Base-by-base conservation (phyloP, 2,329 filamentous ascomycete species). In the Beauveria caledonica region DNA sequence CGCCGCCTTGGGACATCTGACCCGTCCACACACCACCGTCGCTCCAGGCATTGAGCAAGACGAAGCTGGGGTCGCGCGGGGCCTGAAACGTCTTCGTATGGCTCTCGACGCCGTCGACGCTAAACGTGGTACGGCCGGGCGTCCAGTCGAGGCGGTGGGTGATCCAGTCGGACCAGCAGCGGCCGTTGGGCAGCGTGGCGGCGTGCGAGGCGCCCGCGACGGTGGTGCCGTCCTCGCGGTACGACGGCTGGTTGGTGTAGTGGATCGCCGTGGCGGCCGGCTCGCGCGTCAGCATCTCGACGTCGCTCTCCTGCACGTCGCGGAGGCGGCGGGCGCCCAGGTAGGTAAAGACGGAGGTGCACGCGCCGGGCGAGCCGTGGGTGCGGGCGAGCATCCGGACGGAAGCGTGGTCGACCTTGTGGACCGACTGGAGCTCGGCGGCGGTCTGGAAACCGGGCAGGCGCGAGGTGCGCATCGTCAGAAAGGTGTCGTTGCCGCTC, bases 71-170 rank as follows among this genome's bases (percentile, higher is more conserved):
- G 55, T 81, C 78, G 10, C 74, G 73, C 0, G 83, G 83, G 1
- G 80, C 78, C 62, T 82, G 80, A 68, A 84, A 83, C 1, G 73
- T 74, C 63, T 80, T 83, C 11, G 73, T 73, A 2, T 78, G 77
- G 4, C 78, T 74, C 66, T 80, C 68, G 46, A 73, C 67, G 39
- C 77, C 78, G 63, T 85, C 74, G 42, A 84, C 72, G 62, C 74
- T 82, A 80, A 82, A 86, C 36, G 76, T 78, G 36, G 77, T 82
- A 45, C 74, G 68, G n/a, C 74, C 74, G 0, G 78, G 73, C 0
- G 78, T 76, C 83, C 83, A 86, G 66, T 86, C 83, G 54, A 85
- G 75, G 15, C 83, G 77, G 68, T 86, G 81, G 2, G 77, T 76
- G 11, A 78, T 77, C 81, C 82, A 86, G 27, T 80, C 73, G 29